Conservation (phyloP, 2,329 filamentous ascomycete genomes). For the Septoria petroselini region DNA sequence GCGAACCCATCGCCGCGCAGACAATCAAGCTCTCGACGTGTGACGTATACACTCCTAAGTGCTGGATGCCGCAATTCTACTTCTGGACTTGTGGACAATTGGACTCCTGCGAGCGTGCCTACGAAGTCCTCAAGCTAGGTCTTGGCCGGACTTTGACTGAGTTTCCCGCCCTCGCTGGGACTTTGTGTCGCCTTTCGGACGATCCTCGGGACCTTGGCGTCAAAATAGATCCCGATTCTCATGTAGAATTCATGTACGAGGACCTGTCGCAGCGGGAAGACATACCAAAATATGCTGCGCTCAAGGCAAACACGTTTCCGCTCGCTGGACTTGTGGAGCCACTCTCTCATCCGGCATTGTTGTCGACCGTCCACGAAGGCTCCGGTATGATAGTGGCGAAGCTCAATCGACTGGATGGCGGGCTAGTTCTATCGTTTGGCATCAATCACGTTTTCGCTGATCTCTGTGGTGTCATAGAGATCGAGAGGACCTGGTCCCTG, state of each 20-base stretch:
- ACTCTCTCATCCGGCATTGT: slow-evolving; percentile 13
- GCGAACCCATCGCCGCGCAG: slow-evolving; percentile 9
- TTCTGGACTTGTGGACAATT: slow-evolving; percentile 18
- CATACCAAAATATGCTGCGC: slow-evolving; percentile 15
- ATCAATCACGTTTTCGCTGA: slow-evolving; percentile 25
- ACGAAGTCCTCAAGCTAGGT: slow-evolving; percentile 18
- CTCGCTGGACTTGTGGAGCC: slow-evolving; percentile 13
- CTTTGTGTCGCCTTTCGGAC: slow-evolving; percentile 10
- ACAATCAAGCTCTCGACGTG: slow-evolving; percentile 21
- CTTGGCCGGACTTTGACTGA: slow-evolving; percentile 20
- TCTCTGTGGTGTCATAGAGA: slow-evolving; percentile 13
- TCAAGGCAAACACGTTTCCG: slow-evolving; percentile 17
- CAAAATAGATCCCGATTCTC: slow-evolving; percentile 11
- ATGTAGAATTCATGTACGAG: slow-evolving; percentile 19
- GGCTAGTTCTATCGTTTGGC: slow-evolving; percentile 19
- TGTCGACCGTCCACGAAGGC: slow-evolving; percentile 17
- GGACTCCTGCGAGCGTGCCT: slow-evolving; percentile 1
- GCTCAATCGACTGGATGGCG: slow-evolving; percentile 20
- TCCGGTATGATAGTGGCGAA: slow-evolving; percentile 19
- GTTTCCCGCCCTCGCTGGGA: slow-evolving; percentile 22
- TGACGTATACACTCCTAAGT: slow-evolving; percentile 22
- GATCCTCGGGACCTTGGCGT: slow-evolving; percentile 20
- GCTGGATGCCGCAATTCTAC: slow-evolving; percentile 22
- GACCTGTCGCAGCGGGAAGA: slow-evolving; percentile 5
- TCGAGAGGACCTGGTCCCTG: slow-evolving; percentile 23